These are phyloP conservation scores for Dothistroma septosporum DNA, from an alignment of 2,329 filamentous ascomycete species.

Conservation along the genomic window DNA sequence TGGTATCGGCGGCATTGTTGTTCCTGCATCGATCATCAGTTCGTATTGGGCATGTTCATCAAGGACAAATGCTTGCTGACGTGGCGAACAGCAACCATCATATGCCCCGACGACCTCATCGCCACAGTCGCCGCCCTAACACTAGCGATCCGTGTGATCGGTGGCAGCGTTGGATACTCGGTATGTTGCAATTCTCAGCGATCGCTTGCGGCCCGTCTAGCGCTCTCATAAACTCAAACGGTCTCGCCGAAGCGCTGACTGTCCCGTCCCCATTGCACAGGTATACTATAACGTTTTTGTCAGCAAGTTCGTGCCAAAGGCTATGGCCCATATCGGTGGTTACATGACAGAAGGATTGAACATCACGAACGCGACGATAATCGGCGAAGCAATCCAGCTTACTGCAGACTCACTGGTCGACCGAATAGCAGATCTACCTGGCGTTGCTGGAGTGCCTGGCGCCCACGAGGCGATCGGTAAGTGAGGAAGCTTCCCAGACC, in stretches of 20 bases:
- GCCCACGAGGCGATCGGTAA: slow-evolving; percentile 21
- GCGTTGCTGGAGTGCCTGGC: slow-evolving; percentile 49
- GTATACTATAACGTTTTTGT: slow-evolving; percentile 38
- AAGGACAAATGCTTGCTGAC: not conserved
- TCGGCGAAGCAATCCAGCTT: slow-evolving; percentile 49
- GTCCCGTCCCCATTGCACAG: too few species aligned
- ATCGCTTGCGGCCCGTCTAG: too few species aligned
- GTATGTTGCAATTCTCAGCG: slow-evolving; percentile 15
- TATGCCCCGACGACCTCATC: slow-evolving; percentile 66
- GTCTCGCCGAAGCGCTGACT: too few species aligned
- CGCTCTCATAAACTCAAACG: too few species aligned
- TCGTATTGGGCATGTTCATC: slow-evolving; percentile 4
- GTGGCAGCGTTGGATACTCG: slow-evolving; percentile 54
- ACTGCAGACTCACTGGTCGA: slow-evolving; percentile 52
- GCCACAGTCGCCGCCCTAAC: slow-evolving; percentile 66
- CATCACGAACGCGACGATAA: slow-evolving; percentile 43
- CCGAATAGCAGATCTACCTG: slow-evolving; percentile 47
- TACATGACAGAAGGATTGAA: slow-evolving; percentile 48
- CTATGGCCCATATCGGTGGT: slow-evolving; percentile 46
- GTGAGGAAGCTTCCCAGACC: not conserved
- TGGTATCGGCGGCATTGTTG: slow-evolving; percentile 62
- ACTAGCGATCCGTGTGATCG: slow-evolving; percentile 64
- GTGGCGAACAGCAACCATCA: slow-evolving; percentile 53
- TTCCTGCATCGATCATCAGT: slow-evolving; percentile 61
- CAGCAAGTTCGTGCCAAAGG: slow-evolving; percentile 39